Evolutionary conservation across 768 basidiomycete species (phyloP).

Genomic region (Agaricus blazei): DNA sequence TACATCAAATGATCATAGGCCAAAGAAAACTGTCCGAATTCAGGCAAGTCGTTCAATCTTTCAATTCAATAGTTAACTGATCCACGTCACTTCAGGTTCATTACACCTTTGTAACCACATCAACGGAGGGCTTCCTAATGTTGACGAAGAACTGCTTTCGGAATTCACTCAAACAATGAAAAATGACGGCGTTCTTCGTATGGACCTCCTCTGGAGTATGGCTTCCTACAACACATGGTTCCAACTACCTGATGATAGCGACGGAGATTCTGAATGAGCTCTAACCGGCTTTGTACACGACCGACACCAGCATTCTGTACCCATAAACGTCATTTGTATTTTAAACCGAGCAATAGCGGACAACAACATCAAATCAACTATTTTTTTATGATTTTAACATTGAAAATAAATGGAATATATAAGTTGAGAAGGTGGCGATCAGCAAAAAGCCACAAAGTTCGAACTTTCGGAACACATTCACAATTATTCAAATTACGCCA

Average conservation of each 20-base stretch:
- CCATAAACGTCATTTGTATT: too few relatives aligned
- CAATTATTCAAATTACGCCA: too few relatives aligned
- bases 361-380: too few relatives aligned
- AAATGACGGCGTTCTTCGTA: not conserved
- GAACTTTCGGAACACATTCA: too few relatives aligned
- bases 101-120: constrained; percentile 1
- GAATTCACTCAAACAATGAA: not conserved
- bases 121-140: not conserved
- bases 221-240: not conserved
- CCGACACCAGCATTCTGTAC: too few relatives aligned
- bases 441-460: too few relatives aligned
- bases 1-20: not conserved
- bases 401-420: too few relatives aligned
- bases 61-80: not conserved
- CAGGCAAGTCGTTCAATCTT: not conserved
- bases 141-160: not conserved
- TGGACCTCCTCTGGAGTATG: constrained; percentile 3
- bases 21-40: not conserved
- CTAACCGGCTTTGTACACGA: not conserved
- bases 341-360: too few relatives aligned
- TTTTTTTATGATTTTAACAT: too few relatives aligned
- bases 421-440: too few relatives aligned
- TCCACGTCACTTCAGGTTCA: not conserved
- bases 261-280: not conserved
- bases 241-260: not conserved